Conservation (phyloP, 139 green algal genomes). For the Raphidocelis subcapitata region DNA sequence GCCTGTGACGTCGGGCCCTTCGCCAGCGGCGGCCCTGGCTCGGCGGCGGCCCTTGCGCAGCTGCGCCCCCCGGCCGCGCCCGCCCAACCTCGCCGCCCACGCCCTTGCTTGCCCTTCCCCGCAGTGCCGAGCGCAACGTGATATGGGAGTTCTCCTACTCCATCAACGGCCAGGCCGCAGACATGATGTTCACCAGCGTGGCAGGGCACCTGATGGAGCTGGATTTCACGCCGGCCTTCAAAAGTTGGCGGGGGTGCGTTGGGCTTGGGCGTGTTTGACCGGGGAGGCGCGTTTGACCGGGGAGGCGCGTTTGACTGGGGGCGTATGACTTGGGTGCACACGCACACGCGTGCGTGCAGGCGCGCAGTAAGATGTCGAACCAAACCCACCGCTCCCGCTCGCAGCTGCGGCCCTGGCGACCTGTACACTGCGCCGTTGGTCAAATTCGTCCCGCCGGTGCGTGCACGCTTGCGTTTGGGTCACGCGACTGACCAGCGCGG, state of each 20-base stretch:
- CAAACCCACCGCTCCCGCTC: background rate
- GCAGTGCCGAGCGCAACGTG: constrained; percentile 76
- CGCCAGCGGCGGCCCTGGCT: too few relatives aligned
- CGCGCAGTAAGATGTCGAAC: too few relatives aligned
- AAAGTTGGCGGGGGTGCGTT: constrained; percentile 13
- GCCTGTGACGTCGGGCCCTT: too few relatives aligned
- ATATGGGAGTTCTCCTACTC: constrained; percentile 85
- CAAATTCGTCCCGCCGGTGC: constrained; percentile 20
- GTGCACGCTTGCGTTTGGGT: background rate
- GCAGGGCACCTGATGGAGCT: constrained; percentile 93
- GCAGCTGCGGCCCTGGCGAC: constrained; percentile 13
- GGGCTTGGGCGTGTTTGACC: background rate
- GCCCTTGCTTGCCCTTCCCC: background rate
- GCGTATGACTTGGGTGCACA: background rate
- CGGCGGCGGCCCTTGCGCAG: too few relatives aligned
- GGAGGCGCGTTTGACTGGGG: background rate
- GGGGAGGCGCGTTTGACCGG: background rate
- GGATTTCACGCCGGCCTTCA: constrained; percentile 61
- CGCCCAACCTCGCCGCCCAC: background rate
- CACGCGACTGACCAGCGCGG: too few relatives aligned
- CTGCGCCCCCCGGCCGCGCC: background rate
- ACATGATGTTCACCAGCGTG: constrained; percentile 95
- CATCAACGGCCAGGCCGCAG: constrained; percentile 51
- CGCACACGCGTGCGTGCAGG: too few relatives aligned
- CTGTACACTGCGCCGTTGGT: constrained; percentile 27